Evolutionary conservation across 2,329 filamentous ascomycete species (phyloP), one percentile per base, ranked within the genome.

Genomic region (Penicillium digitatum): DNA sequence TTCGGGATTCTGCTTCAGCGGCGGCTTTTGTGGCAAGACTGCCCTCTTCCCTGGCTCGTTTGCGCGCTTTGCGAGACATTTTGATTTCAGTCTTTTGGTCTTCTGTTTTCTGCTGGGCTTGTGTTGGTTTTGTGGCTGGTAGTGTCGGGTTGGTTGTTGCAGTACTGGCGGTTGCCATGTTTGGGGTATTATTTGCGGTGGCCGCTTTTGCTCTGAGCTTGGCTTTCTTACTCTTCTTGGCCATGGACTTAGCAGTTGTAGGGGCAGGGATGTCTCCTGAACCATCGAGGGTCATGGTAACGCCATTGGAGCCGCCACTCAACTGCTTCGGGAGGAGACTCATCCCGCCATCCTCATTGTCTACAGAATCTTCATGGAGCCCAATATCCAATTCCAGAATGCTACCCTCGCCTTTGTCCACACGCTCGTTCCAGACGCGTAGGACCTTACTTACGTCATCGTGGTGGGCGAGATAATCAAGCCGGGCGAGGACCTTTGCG

Each of bases 401-500:
- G 24, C 48, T 63, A 10, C 48, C 32, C 35, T 59, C 29, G 24
- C 53, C 37, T 14, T 48, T 37, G 11, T 35, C 35, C 7, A 58
- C 57, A 3, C 50, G 44, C 26, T 54, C 63, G 35, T 67, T 67
- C 75, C 74, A 77, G 38, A 62, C 54, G 10, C 65, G 66, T 22
- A 78, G 67, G 9, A 73, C 66, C 37, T 72, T 70, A 53, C 78
- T 79, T 22, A 80, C 78, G 60, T 81, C 77, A 45, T 73, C 74
- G 60, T 81, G 75, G 52, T 70, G 74, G 39, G 78, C 74, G 24
- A 83, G 66, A 12, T 73, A 67, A 49, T 84, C 79, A 9, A 87
- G 68, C 57, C 82, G 83, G 1, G 72, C 72, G 11, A 80, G 74
- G 10, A 86, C 77, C 45, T 79, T 76, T 1, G 71, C 66, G 32